phyloP scores from a whole-genome alignment of 1,284 basidiomycete genomes.

The Ustilago lituana region DNA sequence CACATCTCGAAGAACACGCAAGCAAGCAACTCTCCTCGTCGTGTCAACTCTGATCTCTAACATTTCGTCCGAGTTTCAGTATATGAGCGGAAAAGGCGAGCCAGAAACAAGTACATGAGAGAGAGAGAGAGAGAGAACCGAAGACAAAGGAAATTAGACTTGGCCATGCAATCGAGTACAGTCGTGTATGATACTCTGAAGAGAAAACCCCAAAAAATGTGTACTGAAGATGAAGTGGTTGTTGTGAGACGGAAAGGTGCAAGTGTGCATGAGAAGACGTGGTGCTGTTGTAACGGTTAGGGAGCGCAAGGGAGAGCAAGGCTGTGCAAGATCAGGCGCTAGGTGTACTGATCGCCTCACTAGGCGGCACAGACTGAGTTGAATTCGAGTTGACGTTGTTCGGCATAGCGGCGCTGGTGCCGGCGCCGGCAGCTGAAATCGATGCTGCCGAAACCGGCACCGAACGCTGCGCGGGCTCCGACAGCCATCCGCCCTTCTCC shows the following conservation, averaged over 20 bases:
- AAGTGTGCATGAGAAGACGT: no score
- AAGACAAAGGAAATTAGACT: slow-evolving; percentile 4
- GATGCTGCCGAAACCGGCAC: slow-evolving; percentile 21
- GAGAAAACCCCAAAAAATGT: neutral
- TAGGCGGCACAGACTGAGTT: neutral
- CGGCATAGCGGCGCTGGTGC: neutral
- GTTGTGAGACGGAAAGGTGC: no score
- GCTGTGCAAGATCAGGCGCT: slow-evolving; percentile 10
- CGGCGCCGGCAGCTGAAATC: slow-evolving; percentile 10
- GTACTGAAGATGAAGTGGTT: neutral
- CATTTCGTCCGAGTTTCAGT: neutral
- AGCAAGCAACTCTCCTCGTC: no score
- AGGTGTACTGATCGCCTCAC: slow-evolving; percentile 11
- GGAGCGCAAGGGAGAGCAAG: no score
- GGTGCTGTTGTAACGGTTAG: no score
- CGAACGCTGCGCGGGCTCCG: slow-evolving; percentile 43
- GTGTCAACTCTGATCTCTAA: no score
- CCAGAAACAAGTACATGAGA: slow-evolving; percentile 10
- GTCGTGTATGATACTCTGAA: slow-evolving; percentile 23
- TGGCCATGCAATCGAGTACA: slow-evolving; percentile 13
- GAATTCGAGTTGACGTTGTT: slow-evolving; percentile 1
- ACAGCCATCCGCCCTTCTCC: slow-evolving; percentile 64
- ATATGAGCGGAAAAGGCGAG: neutral
- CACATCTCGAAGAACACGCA: no score
- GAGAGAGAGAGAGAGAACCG: slow-evolving; percentile 2